A percentile compares a stretch with the other conserved stretches of the same genome.
These are phyloP conservation scores for Fraxinus sp. DNA, from an alignment of 305 asterid species.

Conservation along the genomic window DNA sequence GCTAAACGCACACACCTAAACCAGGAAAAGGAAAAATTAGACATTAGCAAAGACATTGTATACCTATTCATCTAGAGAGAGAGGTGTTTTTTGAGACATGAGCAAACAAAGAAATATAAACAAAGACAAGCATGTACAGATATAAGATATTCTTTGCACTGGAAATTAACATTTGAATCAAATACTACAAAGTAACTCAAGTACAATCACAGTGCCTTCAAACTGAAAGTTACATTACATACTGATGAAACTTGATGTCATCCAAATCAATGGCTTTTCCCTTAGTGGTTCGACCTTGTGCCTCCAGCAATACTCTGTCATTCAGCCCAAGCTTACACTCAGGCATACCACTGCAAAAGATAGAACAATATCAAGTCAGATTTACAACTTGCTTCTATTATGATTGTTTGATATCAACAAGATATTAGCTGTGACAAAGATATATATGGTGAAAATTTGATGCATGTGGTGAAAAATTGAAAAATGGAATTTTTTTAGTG, in stretches of 20 bases:
- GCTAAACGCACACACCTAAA: constrained; percentile 92
- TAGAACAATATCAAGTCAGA: constrained; percentile 19
- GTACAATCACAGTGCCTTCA: neutral
- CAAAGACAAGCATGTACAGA: neutral
- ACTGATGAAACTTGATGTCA: constrained; percentile 98
- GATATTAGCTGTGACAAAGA: neutral
- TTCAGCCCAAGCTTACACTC: constrained; percentile 97
- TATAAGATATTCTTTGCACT: neutral
- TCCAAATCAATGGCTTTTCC: constrained; percentile 97
- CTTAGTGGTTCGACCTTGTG: constrained; percentile 88
- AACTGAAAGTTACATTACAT: constrained; percentile 31
- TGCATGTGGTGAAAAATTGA: neutral
- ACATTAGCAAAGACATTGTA: constrained; percentile 10
- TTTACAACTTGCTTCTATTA: neutral
- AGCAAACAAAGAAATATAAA: neutral
- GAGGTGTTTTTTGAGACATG: constrained; percentile 4
- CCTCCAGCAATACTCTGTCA: constrained; percentile 87
- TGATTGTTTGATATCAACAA: neutral
- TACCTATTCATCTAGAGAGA: neutral
- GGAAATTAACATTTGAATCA: neutral
- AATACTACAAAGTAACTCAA: constrained; percentile 11
- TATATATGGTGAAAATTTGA: neutral
- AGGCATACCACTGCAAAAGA: constrained; percentile 90
- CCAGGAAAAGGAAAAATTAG: constrained; percentile 29
- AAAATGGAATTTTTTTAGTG: neutral